Percentiles rank a stretch among this genome's conserved stretches.
phyloP scores from a whole-genome alignment of 352 stramenopile genomes.

The Globisporangium paddicum region DNA sequence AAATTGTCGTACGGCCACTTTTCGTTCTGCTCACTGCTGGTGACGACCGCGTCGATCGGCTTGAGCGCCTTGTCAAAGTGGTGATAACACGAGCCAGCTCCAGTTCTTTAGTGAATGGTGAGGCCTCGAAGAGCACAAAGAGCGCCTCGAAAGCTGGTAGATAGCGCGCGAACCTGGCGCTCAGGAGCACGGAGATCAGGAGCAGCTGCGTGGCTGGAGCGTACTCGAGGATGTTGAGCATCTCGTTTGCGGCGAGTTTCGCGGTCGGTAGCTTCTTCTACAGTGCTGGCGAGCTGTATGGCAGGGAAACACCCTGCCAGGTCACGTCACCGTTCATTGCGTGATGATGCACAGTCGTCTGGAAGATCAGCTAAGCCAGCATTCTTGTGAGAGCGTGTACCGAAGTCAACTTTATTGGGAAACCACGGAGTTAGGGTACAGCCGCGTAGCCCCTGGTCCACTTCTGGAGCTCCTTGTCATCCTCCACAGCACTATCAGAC shows the following conservation, averaged over 20 bases:
- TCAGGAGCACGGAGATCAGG: constrained; percentile 21
- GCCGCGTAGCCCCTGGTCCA: constrained; percentile 23
- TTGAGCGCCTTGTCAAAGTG: constrained; percentile 23
- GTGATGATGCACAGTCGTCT: constrained; percentile 40
- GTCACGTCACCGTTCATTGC: constrained; percentile 42
- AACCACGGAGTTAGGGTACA: constrained; percentile 28
- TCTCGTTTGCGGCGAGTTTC: constrained; percentile 23
- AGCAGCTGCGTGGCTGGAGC: constrained; percentile 23
- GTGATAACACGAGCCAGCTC: constrained; percentile 19
- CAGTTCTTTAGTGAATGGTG: constrained; percentile 22
- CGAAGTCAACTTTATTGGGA: constrained; percentile 14
- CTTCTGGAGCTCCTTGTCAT: constrained; percentile 21
- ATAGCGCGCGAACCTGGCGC: constrained; percentile 26
- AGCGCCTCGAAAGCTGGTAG: constrained; percentile 24
- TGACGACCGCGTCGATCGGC: constrained; percentile 24
- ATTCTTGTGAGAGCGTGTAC: constrained; percentile 13
- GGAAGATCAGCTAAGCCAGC: constrained; percentile 29
- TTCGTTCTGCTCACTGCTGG: constrained; percentile 19
- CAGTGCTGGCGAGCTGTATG: constrained; percentile 36
- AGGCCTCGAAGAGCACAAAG: constrained; percentile 17
- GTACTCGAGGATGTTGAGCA: constrained; percentile 23
- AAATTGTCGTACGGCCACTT: constrained; percentile 27
- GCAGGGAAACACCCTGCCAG: constrained; percentile 34
- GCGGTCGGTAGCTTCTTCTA: constrained; percentile 33
- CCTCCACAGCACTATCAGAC: neutral